These are phyloP conservation scores for Gracilaria gracilis DNA, from an alignment of 23 red algal species.

Conservation along the genomic window DNA sequence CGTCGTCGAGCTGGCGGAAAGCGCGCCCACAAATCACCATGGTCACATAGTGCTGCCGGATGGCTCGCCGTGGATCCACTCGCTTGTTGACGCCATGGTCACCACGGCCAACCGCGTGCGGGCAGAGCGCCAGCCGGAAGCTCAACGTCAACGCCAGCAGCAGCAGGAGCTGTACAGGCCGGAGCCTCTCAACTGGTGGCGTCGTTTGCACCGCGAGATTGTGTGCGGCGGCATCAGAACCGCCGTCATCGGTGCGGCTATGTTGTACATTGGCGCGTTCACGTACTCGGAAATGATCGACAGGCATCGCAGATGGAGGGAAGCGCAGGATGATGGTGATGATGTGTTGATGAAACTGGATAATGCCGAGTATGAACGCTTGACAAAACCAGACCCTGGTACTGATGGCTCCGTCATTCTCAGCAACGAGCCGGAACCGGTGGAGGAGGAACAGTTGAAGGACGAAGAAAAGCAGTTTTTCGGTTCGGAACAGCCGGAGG, in stretches of 20 bases:
- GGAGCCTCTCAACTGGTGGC: neutral
- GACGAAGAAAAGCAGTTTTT: slow-evolving; percentile 41
- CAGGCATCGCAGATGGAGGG: neutral
- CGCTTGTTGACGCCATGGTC: slow-evolving; percentile 9
- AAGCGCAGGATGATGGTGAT: neutral
- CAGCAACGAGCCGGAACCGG: neutral
- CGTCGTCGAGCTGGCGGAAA: slow-evolving; percentile 15
- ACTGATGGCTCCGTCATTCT: slow-evolving; percentile 20
- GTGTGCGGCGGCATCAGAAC: neutral
- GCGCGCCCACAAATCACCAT: neutral
- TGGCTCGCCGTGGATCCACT: neutral
- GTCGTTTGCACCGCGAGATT: slow-evolving; percentile 3
- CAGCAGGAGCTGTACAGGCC: neutral
- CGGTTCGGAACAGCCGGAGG: neutral
- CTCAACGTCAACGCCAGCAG: neutral
- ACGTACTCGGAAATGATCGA: neutral
- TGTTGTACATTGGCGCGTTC: neutral
- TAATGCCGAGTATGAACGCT: slow-evolving; percentile 31
- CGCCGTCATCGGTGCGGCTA: neutral
- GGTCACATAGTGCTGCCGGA: slow-evolving; percentile 9
- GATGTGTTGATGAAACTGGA: slow-evolving; percentile 41
- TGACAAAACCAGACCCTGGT: slow-evolving; percentile 24
- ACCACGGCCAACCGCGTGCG: neutral
- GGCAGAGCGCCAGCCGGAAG: neutral
- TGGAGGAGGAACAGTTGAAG: slow-evolving; percentile 2